A percentile compares a stretch with the other conserved stretches of the same genome.
phyloP scores from a whole-genome alignment of 345 rosid genomes.

The Durio zibethinus region DNA sequence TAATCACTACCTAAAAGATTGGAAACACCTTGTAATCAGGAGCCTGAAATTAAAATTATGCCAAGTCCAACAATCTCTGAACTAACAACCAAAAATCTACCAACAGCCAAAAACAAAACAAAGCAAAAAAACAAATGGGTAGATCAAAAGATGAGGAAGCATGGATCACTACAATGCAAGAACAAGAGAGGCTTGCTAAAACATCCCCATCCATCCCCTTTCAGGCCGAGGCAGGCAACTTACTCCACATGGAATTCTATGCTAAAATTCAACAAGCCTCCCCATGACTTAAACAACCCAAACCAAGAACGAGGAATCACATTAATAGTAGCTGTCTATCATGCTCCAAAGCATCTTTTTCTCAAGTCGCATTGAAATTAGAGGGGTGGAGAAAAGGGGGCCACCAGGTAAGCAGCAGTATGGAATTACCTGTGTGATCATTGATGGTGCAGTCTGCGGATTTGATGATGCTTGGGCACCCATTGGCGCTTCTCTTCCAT shows the following conservation, averaged over 20 bases:
- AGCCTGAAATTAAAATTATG: not conserved
- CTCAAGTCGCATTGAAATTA: not conserved
- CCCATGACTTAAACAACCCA: not conserved
- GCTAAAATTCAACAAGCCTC: not conserved
- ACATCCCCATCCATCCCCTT: not conserved
- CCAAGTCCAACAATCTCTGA: not conserved
- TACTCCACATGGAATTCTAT: not conserved
- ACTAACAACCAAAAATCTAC: not conserved
- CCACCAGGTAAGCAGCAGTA: not conserved
- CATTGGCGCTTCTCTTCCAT: constrained; percentile 89
- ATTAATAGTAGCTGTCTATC: not conserved
- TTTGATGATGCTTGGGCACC: constrained; percentile 63
- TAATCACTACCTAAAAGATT: too few relatives aligned
- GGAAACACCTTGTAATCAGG: not conserved
- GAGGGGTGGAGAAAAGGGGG: not conserved
- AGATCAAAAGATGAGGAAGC: not conserved
- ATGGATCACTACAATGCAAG: not conserved
- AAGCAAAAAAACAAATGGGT: too few relatives aligned
- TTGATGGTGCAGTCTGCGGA: constrained; percentile 72
- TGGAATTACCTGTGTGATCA: constrained; percentile 77
- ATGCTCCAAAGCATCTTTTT: not conserved
- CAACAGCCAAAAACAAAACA: not conserved
- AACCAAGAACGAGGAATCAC: not conserved
- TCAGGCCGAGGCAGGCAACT: not conserved
- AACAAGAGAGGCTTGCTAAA: not conserved